Base-by-base conservation (phyloP, 306 rosid species). In the Gillenia trifoliata region DNA sequence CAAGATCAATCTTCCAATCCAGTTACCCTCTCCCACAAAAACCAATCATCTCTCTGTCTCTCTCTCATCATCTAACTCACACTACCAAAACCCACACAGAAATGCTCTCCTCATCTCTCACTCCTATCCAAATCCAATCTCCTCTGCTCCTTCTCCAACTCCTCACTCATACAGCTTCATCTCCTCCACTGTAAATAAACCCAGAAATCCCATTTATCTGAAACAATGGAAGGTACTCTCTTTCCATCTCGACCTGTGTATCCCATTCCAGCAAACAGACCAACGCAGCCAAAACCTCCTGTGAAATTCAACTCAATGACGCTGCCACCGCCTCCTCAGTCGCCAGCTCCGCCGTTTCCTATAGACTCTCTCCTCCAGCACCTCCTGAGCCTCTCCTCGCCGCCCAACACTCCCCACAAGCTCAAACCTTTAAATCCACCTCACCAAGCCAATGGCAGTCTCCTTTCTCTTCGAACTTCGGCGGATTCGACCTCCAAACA, bases 301-400 rank as follows among this genome's bases (percentile, higher is more conserved):
- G 56, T 82, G 77, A 87, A 89, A 81, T 85, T 88, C 87, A 86
- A 85, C 52, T 82, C 91, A 19, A 79, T 85, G 2, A 50, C 87
- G 67, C 76, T 82, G n/a, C 87, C 93, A 3, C 85, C 95, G 4
- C 81, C 78, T 8, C 83, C 91, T 28, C 87, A 65, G 11, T 31
- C 89, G 28, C 76, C 91, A 5, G 69, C 88, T 60, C 77, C 92
- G 69, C 68, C 96, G 6, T 64, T 84, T 25, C 93, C 85, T 41
- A 66, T 95, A 15, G 99, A 95, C 78, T 83, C 93, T 20, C 92
- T 95, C 65, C 91, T 95, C 43, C 93, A 92, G 10, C 97, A 91
- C 64, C 96, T 93, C 28, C 86, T 83, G 1, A 90, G 77, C 43
- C 87, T 92, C 56, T 92, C 96, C 72, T 74, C 86, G 4, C 34